Base-by-base conservation (phyloP, 176 grass and related monocot species). In the Areca catechu region DNA sequence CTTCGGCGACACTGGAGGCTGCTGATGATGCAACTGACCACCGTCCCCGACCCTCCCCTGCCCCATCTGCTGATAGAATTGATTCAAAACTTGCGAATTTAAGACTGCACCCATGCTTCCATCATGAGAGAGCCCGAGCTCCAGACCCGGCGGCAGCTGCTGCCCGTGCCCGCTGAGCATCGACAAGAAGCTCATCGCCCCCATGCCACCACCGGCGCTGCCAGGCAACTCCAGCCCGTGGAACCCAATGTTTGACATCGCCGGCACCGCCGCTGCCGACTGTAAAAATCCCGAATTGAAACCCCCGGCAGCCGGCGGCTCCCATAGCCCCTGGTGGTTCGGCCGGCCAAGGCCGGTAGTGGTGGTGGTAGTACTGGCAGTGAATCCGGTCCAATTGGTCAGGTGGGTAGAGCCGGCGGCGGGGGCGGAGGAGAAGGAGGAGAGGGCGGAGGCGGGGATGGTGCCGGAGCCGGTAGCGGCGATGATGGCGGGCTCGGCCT, bases 11-110 rank as follows among this genome's bases (percentile, higher is more conserved):
- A 73, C 1, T 2, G 1, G 67, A 58, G 81, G 73, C 72, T 82
- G 68, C 71, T 81, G 82, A 25, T 80, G 80, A 19, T 80, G 86
- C 52, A 85, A 74, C 50, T 82, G 82, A 16, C 48, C 69, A 20
- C 64, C 50, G 4, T 25, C 87, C 0, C 78, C 81, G 2, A 19
- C 51, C 34, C 49, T 52, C 16, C 51, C 25, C 1, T 55, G 64
- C 18, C n/a, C 51, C 1, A 54, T 34, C 24, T 67, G 64, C 51
- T 56, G 51, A 56, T 47, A 67, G 51, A 54, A 67, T 3, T 67
- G 65, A 14, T 51, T 67, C 65, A 67, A 22, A 6, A 51, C 51
- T 9, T 67, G 65, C 5, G 65, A 51, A 54, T 55, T 54, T 5
- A 67, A 56, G 54, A 55, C 34, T 14, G 25, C 51, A 43, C 34